Evolutionary conservation across 257 asterid species (phyloP).

Genomic region (Solanum chmielewskii): DNA sequence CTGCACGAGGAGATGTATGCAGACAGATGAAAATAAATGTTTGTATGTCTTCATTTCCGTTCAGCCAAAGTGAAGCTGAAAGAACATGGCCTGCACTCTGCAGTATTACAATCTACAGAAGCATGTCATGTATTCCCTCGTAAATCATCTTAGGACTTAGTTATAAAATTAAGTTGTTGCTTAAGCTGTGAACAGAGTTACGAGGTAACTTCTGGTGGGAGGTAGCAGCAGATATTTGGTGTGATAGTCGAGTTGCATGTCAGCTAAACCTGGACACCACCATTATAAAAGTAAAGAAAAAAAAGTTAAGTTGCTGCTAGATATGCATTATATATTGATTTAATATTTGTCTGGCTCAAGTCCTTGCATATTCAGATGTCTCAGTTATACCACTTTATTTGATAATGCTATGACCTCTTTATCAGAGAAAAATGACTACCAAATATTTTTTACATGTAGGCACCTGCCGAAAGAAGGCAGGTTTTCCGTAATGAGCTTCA

Average conservation of each 20-base stretch:
- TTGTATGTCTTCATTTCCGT: neutral
- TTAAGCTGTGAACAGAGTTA: neutral
- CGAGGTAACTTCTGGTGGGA: neutral
- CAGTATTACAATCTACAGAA: neutral
- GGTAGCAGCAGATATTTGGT: neutral
- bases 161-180: neutral
- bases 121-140: neutral
- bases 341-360: neutral
- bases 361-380: neutral
- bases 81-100: neutral
- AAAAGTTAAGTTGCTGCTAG: neutral
- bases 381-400: neutral
- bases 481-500: slow-evolving; percentile 52
- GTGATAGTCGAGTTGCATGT: neutral
- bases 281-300: neutral
- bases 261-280: neutral
- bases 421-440: neutral
- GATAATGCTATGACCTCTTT: neutral
- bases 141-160: neutral
- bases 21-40: neutral
- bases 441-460: slow-evolving; percentile 17
- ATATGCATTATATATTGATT: neutral
- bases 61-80: neutral
- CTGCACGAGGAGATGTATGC: neutral
- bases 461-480: slow-evolving; percentile 58